Conservation (phyloP, 345 rosid genomes). For the Eucalyptus leucophloia region DNA sequence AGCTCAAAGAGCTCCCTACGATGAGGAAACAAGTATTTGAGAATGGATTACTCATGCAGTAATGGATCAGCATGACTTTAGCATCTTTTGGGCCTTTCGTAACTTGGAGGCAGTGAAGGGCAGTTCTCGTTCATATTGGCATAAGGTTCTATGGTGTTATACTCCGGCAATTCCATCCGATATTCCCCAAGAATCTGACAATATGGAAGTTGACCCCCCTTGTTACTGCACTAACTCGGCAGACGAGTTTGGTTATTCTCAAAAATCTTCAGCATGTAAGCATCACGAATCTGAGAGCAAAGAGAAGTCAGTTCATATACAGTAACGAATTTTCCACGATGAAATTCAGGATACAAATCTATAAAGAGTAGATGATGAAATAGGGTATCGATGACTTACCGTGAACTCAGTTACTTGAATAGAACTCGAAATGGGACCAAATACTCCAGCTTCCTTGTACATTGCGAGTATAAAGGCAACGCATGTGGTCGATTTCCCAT, state of each 20-base stretch:
- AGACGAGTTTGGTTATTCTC: constrained; percentile 62
- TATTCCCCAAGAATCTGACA: constrained; percentile 91
- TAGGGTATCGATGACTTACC: constrained; percentile 20
- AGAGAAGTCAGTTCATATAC: neutral
- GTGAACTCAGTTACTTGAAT: constrained; percentile 97
- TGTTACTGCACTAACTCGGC: constrained; percentile 74
- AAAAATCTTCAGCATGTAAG: constrained; percentile 67
- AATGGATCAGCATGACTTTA: neutral
- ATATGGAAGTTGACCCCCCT: constrained; percentile 37
- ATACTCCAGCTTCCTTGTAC: constrained; percentile 92
- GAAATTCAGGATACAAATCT: neutral
- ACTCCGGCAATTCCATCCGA: constrained; percentile 77
- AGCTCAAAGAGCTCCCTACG: neutral
- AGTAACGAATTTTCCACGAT: neutral
- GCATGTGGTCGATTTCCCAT: constrained; percentile 91
- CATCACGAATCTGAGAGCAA: constrained; percentile 66
- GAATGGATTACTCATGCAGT: neutral
- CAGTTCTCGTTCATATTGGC: constrained; percentile 88
- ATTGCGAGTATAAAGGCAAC: constrained; percentile 89
- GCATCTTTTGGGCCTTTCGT: constrained; percentile 63
- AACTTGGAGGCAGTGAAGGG: constrained; percentile 84
- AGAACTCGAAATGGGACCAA: constrained; percentile 49
- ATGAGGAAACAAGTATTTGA: neutral
- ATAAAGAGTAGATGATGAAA: neutral
- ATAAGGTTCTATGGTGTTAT: constrained; percentile 70